Conservation (phyloP, 2,329 filamentous ascomycete species). For the Fusarium sp. region DNA sequence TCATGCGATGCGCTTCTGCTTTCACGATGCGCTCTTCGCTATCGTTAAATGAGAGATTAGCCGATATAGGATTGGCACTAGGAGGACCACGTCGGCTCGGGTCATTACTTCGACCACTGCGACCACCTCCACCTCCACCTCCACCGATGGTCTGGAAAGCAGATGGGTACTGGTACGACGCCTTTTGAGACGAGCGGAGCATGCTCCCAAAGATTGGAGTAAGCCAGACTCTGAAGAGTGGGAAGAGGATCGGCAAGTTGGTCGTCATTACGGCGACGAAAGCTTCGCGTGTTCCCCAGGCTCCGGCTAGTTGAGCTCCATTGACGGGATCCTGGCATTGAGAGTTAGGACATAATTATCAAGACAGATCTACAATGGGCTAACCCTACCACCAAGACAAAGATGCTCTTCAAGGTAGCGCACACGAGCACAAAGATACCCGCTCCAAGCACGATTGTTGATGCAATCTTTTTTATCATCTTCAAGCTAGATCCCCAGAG, state of each 20-base stretch:
- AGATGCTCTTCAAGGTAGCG: conserved; percentile 56
- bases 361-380: not conserved
- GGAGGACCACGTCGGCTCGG: conserved; percentile 52
- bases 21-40: conserved; percentile 60
- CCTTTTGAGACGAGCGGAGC: conserved; percentile 55
- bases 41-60: conserved; percentile 56
- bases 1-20: conserved; percentile 58
- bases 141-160: conserved; percentile 60
- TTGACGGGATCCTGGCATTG: conserved; percentile 54
- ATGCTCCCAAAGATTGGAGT: conserved; percentile 49
- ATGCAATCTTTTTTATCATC: conserved; percentile 55
- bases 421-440: conserved; percentile 59
- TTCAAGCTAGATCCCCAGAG: conserved; percentile 55
- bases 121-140: conserved; percentile 48
- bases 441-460: conserved; percentile 56
- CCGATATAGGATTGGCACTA: conserved; percentile 55
- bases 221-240: conserved; percentile 59
- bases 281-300: conserved; percentile 59
- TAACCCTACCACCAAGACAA: conserved; percentile 55
- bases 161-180: conserved; percentile 56
- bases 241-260: conserved; percentile 60
- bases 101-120: conserved; percentile 49
- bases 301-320: conserved; percentile 56
- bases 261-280: conserved; percentile 60
- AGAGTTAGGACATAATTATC: rapidly evolving